A percentile compares a stretch with the other conserved stretches of the same genome.
These are phyloP conservation scores for Reticulascus tulasneorum DNA, from an alignment of 2,329 filamentous ascomycete genomes.

Conservation along the genomic window DNA sequence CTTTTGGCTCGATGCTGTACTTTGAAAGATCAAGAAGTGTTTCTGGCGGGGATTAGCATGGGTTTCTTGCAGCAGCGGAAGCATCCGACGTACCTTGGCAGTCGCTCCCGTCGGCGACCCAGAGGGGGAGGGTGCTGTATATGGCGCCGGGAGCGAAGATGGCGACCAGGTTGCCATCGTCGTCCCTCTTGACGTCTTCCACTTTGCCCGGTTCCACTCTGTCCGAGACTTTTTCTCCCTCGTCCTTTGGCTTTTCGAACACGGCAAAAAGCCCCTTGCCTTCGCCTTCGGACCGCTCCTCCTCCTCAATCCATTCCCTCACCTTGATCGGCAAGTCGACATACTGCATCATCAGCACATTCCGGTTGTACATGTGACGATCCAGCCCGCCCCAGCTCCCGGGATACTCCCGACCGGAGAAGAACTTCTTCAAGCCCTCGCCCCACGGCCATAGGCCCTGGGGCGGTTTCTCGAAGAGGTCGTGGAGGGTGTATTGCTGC, in stretches of 20 bases:
- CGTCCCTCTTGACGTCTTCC: slow-evolving; percentile 20
- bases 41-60: background rate
- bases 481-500: slow-evolving; percentile 38
- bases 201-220: slow-evolving; percentile 22
- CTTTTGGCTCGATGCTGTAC: slow-evolving; percentile 20
- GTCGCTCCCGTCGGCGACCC: slow-evolving; percentile 31
- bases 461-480: slow-evolving; percentile 33
- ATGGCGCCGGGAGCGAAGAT: slow-evolving; percentile 41
- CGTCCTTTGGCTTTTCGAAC: slow-evolving; percentile 33
- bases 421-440: slow-evolving; percentile 35
- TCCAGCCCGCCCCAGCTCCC: slow-evolving; percentile 50
- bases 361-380: slow-evolving; percentile 45
- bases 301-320: slow-evolving; percentile 43
- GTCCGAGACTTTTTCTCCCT: slow-evolving; percentile 33
- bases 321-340: slow-evolving; percentile 37
- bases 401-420: slow-evolving; percentile 39
- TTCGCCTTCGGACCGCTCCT: slow-evolving; percentile 28
- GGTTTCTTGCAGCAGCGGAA: too few relatives aligned
- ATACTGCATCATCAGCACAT: slow-evolving; percentile 44
- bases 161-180: slow-evolving; percentile 25
- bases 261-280: slow-evolving; percentile 38
- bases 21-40: slow-evolving; percentile 21
- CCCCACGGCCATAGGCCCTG: slow-evolving; percentile 34
- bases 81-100: slow-evolving; percentile 28
- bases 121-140: slow-evolving; percentile 38